Evolutionary conservation across 2,329 filamentous ascomycete genomes (phyloP), one percentile per base, ranked within the genome.

Genomic region (Alternaria ventricosa): DNA sequence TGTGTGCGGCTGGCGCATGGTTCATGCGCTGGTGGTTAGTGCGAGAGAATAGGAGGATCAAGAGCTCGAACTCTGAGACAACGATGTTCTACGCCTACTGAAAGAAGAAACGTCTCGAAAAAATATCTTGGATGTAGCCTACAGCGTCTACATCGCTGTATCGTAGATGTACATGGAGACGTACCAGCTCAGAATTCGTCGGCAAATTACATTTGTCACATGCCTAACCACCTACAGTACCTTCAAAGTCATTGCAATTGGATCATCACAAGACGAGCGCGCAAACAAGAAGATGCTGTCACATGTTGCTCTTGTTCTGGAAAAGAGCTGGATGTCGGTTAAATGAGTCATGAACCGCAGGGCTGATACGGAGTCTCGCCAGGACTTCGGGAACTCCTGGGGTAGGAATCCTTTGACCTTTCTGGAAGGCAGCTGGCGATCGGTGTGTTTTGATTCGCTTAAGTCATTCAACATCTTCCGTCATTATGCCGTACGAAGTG

Each of bases 11-110:
- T n/a, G 51, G 51, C 28, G 51, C 51, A 18, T 55, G 51, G 51
- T 55, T 55, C 13, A 55, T 55, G 51, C 33, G 51, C n/a, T 55
- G 51, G 54, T 45, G 43, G 27, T 46, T 57, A 25, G 25, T 36
- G 3, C 27, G 55, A 15, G 54, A 56, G n/a, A 47, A 56, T 0
- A 46, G 54, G 43, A 47, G 28, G 54, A 47, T 56, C 7, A 56
- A 22, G 54, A 56, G 41, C 18, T 30, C 18, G 7, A 45, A 56
- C 28, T 56, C 54, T 25, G 54, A 56, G 54, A 45, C 41, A 27
- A 47, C 54, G 12, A 56, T 56, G 54, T 56, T 47, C 41, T 56
- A 28, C 44, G 54, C 54, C 22, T 55, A 55, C 25, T 55, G 8
- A 55, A 6, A 47, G 45, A 25, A 13, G 45, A 4, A 13, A 47